These are phyloP conservation scores for Acer yangbiense DNA, from an alignment of 345 rosid genomes.

Conservation along the genomic window DNA sequence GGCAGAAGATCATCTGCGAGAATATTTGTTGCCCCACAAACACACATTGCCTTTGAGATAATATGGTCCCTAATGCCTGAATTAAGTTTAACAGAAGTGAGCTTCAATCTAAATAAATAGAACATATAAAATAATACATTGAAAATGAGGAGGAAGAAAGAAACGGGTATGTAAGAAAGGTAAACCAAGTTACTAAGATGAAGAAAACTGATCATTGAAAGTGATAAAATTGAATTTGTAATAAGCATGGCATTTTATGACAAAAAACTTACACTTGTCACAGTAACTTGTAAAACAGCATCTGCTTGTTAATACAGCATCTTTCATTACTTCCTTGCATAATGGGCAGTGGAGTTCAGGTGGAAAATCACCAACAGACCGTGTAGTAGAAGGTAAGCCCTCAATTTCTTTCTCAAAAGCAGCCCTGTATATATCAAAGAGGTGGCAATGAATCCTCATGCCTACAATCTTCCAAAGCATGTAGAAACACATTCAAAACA, in stretches of 20 bases:
- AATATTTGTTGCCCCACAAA: conserved; percentile 81
- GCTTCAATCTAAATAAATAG: conserved; percentile 5
- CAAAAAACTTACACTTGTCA: conserved; percentile 64
- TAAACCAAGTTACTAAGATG: neutral
- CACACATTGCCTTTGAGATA: conserved; percentile 73
- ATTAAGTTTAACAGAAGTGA: conserved; percentile 19
- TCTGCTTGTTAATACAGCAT: conserved; percentile 94
- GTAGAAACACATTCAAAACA: conserved; percentile 2
- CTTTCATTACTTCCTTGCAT: conserved; percentile 93
- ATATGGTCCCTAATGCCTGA: conserved; percentile 89
- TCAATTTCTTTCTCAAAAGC: conserved; percentile 97
- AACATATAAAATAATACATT: conserved; percentile 5
- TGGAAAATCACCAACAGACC: conserved; percentile 92
- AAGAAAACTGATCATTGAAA: neutral
- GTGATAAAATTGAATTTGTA: neutral
- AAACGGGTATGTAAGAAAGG: neutral
- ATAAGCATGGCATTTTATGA: neutral
- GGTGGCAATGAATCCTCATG: conserved; percentile 6
- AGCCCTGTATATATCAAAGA: conserved; percentile 51
- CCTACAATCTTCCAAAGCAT: neutral
- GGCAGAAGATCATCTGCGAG: conserved; percentile 98
- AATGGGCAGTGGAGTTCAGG: conserved; percentile 95
- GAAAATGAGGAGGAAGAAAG: neutral
- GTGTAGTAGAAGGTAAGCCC: conserved; percentile 88
- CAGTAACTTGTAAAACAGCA: conserved; percentile 89